Conservation (phyloP, 495 filamentous ascomycete species). For the Xylaria nigripes region DNA sequence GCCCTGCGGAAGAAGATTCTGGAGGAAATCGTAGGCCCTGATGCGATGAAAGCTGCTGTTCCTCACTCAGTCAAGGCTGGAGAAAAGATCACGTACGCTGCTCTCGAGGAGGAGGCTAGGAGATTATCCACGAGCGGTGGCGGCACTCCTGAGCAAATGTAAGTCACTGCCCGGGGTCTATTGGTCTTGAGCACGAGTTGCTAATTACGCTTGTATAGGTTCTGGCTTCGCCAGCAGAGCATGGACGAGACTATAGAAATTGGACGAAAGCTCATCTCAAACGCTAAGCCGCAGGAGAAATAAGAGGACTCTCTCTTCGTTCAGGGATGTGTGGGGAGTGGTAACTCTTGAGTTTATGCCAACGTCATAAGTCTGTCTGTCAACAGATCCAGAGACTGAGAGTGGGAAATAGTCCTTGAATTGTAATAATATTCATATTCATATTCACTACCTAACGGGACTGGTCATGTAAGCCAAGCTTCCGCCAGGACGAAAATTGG, state of each 20-base stretch:
- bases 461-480: too few relatives aligned
- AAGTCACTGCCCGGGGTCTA: constrained; percentile 10
- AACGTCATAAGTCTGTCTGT: neutral
- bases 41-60: constrained; percentile 30
- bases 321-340: too few relatives aligned
- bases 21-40: constrained; percentile 49
- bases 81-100: constrained; percentile 41
- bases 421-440: too few relatives aligned
- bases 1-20: constrained; percentile 63
- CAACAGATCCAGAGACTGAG: neutral
- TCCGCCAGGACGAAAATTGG: too few relatives aligned
- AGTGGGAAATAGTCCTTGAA: neutral
- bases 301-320: constrained; percentile 9
- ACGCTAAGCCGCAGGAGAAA: constrained; percentile 11
- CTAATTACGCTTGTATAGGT: constrained; percentile 11
- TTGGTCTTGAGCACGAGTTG: constrained; percentile 5
- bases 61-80: constrained; percentile 29
- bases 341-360: too few relatives aligned
- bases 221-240: constrained; percentile 35
- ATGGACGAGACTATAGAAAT: constrained; percentile 34
- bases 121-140: constrained; percentile 39
- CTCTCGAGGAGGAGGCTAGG: constrained; percentile 61
- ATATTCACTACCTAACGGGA: too few relatives aligned
- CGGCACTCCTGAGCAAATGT: constrained; percentile 48
- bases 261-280: constrained; percentile 23